Percentiles rank a stretch among this genome's conserved stretches.
These are phyloP conservation scores for Vachellia pachyceras DNA, from an alignment of 306 rosid species.

Conservation along the genomic window DNA sequence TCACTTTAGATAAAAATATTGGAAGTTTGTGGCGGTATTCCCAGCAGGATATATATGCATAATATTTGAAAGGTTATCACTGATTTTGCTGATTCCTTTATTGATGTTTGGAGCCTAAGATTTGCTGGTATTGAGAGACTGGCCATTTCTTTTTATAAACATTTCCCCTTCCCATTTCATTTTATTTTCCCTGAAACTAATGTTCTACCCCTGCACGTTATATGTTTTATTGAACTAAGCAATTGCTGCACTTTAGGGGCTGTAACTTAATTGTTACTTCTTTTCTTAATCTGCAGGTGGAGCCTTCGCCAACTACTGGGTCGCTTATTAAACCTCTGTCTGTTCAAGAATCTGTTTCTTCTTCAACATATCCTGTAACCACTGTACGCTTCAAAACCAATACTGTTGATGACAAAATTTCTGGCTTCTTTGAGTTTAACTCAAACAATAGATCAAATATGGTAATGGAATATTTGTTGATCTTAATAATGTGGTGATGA, in stretches of 20 bases:
- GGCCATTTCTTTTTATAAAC: conserved; percentile 20
- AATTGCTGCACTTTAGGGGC: conserved; percentile 26
- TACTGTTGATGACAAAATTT: conserved; percentile 59
- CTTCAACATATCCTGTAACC: conserved; percentile 59
- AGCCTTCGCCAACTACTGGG: conserved; percentile 98
- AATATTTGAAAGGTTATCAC: conserved; percentile 11
- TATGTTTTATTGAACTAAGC: conserved; percentile 9
- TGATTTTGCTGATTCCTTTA: conserved; percentile 25
- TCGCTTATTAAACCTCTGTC: conserved; percentile 69
- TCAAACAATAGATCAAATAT: conserved; percentile 66
- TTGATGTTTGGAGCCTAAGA: conserved; percentile 26
- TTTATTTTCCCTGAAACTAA: conserved; percentile 23
- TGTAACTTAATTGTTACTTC: conserved; percentile 29
- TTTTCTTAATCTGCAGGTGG: conserved; percentile 68
- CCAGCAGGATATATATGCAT: conserved; percentile 31
- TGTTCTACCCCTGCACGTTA: background rate
- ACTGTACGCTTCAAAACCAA: conserved; percentile 57
- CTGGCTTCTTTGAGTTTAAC: conserved; percentile 79
- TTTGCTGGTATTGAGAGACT: conserved; percentile 32
- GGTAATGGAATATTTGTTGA: conserved; percentile 55
- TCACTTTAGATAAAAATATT: background rate
- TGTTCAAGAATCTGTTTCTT: conserved; percentile 51
- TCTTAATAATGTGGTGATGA: conserved; percentile 27
- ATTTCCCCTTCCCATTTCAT: conserved; percentile 3
- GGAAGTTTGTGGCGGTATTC: conserved; percentile 26